A percentile compares a stretch with the other conserved stretches of the same genome.
These are phyloP conservation scores for Pulveroboletus sp. DNA, from an alignment of 768 basidiomycete genomes.

Conservation along the genomic window DNA sequence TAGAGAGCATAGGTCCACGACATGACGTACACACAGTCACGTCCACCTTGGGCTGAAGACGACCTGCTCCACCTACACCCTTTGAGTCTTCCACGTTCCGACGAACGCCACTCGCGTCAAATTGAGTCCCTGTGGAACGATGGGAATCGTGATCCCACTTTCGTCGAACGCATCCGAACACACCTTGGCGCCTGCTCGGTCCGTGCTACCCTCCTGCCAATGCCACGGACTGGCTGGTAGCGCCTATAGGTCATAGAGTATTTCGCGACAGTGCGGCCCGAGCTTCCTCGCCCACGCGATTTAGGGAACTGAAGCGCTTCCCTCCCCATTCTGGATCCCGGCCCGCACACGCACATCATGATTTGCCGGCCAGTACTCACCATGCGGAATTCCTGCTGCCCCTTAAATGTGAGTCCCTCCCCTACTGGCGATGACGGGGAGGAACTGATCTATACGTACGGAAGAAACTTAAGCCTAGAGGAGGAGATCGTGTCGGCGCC, in stretches of 20 bases:
- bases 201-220: no score
- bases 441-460: neutral
- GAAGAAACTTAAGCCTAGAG: neutral
- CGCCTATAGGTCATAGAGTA: no score
- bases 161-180: neutral
- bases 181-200: no score
- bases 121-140: neutral
- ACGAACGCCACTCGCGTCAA: neutral
- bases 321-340: neutral
- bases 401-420: neutral
- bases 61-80: neutral
- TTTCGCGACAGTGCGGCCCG: no score
- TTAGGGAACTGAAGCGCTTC: neutral
- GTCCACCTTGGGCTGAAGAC: neutral
- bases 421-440: neutral
- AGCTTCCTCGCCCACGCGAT: neutral
- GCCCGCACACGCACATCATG: neutral
- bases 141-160: no score
- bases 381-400: neutral
- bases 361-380: neutral
- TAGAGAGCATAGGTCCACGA: neutral
- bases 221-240: no score
- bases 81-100: neutral
- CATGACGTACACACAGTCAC: neutral
- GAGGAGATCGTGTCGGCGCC: neutral